Percentiles rank a stretch among this genome's conserved stretches.
phyloP scores from a whole-genome alignment of 345 rosid species.

The Carallia pectinifolia region DNA sequence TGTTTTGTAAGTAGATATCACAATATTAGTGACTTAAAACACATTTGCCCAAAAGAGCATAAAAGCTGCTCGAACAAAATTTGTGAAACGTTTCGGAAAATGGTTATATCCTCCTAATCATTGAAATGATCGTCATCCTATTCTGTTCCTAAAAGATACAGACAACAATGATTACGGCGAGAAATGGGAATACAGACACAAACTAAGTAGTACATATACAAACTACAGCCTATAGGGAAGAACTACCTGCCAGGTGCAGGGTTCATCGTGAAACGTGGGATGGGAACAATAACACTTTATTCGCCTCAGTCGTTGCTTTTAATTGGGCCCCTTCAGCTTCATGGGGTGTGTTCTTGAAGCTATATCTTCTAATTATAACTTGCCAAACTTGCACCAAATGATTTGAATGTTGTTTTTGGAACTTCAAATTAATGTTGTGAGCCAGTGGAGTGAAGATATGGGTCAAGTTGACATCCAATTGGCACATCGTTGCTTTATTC shows the following conservation, averaged over 20 bases:
- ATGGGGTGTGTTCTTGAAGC: slow-evolving; percentile 17
- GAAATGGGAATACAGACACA: not conserved
- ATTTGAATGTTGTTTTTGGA: no score
- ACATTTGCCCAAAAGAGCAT: not conserved
- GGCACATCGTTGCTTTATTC: no score
- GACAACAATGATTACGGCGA: slow-evolving; percentile 11
- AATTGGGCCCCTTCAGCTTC: slow-evolving; percentile 1
- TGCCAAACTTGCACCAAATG: not conserved
- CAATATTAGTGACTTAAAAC: no score
- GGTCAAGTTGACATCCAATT: no score
- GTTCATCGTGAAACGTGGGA: slow-evolving; percentile 20
- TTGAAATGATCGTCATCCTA: slow-evolving; percentile 17
- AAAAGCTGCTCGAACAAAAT: not conserved
- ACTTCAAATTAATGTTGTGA: no score
- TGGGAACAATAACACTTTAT: slow-evolving; percentile 14
- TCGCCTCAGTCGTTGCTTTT: slow-evolving; percentile 12
- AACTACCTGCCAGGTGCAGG: slow-evolving; percentile 9
- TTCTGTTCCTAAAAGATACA: slow-evolving; percentile 3
- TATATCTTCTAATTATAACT: not conserved
- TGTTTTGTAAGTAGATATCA: no score
- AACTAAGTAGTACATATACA: not conserved
- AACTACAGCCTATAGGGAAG: slow-evolving; percentile 1
- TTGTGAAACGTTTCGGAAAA: not conserved
- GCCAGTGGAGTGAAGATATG: no score
- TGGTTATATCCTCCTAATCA: slow-evolving; percentile 2